Conservation (phyloP, 306 rosid genomes). For the Rosa lucieae region DNA sequence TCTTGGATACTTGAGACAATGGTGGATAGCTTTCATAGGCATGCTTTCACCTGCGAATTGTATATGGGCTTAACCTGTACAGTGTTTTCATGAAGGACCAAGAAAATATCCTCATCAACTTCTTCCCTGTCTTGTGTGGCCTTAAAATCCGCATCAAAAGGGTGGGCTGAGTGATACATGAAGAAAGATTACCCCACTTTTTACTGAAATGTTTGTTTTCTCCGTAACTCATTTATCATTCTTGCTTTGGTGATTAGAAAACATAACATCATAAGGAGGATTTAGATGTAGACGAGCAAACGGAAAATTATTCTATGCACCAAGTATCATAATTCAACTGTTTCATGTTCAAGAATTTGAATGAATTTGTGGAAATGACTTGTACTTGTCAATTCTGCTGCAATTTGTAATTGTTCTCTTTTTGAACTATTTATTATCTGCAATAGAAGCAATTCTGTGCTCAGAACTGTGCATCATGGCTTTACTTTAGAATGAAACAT, state of each 20-base stretch:
- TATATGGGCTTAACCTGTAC: not conserved
- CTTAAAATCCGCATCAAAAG: not conserved
- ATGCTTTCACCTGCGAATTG: not conserved
- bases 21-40: not conserved
- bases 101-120: not conserved
- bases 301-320: not conserved
- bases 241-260: not conserved
- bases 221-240: not conserved
- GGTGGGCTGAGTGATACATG: not conserved
- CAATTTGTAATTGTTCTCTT: constrained; percentile 1
- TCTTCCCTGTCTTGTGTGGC: not conserved
- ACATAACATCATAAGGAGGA: not conserved
- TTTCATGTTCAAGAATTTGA: not conserved
- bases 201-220: not conserved
- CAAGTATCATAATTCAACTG: not conserved
- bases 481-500: not conserved
- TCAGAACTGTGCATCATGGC: not conserved
- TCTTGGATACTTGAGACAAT: not conserved
- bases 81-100: not conserved
- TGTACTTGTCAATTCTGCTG: not conserved
- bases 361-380: not conserved
- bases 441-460: not conserved
- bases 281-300: not conserved
- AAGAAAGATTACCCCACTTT: not conserved
- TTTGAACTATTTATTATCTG: not conserved